Percentiles rank a stretch among this genome's conserved stretches.
These are phyloP conservation scores for Paratinospora sagittata DNA, from an alignment of 164 flowering plant species.

Conservation along the genomic window DNA sequence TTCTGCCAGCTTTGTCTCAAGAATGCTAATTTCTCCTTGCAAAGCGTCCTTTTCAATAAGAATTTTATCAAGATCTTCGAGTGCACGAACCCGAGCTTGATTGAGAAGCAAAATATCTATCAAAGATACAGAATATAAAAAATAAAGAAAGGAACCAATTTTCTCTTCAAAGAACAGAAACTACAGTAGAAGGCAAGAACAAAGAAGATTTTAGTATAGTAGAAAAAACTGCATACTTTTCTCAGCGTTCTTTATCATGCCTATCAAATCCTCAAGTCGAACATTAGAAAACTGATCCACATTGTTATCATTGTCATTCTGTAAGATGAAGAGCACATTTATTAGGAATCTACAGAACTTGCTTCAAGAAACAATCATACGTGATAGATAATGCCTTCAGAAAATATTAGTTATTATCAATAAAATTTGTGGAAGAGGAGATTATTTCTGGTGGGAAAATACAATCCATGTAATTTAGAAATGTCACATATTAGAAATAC, in stretches of 20 bases:
- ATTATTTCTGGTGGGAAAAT: no score
- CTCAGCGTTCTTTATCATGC: constrained; percentile 83
- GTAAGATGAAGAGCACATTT: constrained; percentile 21
- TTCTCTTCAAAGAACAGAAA: neutral
- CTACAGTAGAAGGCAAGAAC: neutral
- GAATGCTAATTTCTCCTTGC: constrained; percentile 70
- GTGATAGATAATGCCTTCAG: neutral
- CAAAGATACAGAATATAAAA: constrained; percentile 8
- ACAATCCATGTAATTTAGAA: no score
- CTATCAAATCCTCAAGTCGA: constrained; percentile 61
- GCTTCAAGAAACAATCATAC: neutral
- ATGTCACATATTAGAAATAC: no score
- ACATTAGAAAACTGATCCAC: constrained; percentile 44
- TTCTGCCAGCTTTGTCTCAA: constrained; percentile 82
- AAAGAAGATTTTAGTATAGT: constrained; percentile 1
- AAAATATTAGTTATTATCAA: neutral
- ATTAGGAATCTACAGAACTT: neutral
- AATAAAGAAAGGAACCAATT: constrained; percentile 3
- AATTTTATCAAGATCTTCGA: constrained; percentile 71
- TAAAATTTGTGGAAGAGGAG: neutral
- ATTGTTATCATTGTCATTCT: constrained; percentile 31
- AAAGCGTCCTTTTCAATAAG: constrained; percentile 67
- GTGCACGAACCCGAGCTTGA: constrained; percentile 74
- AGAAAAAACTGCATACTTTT: constrained; percentile 48
- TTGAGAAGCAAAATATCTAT: constrained; percentile 86